A percentile compares a stretch with the other conserved stretches of the same genome.
phyloP scores from a whole-genome alignment of 257 asterid species.

The Solanum sitiens region DNA sequence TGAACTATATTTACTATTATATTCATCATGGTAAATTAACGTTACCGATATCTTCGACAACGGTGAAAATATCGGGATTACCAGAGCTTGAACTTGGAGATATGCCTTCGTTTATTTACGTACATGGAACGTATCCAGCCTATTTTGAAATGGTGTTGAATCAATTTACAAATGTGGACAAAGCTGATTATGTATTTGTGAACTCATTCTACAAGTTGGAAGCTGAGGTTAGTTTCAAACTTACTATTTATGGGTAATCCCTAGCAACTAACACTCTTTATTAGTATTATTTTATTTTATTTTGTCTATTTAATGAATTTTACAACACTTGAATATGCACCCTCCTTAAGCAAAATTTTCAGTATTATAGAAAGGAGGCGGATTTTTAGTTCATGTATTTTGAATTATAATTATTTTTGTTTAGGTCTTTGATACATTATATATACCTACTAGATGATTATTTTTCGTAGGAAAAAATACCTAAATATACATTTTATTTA shows the following conservation, averaged over 20 bases:
- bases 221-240: slow-evolving; percentile 23
- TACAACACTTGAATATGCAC: background rate
- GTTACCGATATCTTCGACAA: slow-evolving; percentile 32
- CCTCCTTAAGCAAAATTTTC: background rate
- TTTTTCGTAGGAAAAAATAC: no score
- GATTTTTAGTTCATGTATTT: background rate
- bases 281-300: no score
- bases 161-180: slow-evolving; percentile 44
- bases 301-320: background rate
- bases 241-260: background rate
- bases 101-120: slow-evolving; percentile 54
- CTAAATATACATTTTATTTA: no score
- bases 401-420: background rate
- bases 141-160: slow-evolving; percentile 45
- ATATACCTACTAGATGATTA: background rate
- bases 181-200: slow-evolving; percentile 65
- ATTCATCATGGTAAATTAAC: slow-evolving; percentile 33
- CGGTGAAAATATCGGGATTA: slow-evolving; percentile 53
- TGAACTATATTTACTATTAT: slow-evolving; percentile 48
- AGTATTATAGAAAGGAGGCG: background rate
- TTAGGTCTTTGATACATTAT: no score
- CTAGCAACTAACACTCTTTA: background rate
- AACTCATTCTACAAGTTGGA: slow-evolving; percentile 63
- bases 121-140: slow-evolving; percentile 55
- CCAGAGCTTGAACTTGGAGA: slow-evolving; percentile 46